Evolutionary conservation across 2,329 filamentous ascomycete species (phyloP), one percentile per base, ranked within the genome.

Genomic region (Cladosporium oxysporum): DNA sequence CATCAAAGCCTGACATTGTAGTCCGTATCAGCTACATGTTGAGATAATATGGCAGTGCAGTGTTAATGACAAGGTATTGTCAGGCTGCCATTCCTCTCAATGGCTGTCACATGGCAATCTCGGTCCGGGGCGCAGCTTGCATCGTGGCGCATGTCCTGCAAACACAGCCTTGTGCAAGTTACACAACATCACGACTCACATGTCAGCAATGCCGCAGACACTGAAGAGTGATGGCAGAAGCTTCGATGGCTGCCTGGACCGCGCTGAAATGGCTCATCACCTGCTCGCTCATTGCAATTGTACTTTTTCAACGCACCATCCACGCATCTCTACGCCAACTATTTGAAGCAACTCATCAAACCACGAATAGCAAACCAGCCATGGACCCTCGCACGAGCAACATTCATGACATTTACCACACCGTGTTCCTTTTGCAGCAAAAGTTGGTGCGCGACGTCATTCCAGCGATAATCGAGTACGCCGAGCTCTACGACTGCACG

Each of bases 371-470:
- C 16, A 31, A 29, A 11, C 7, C 41, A 3, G 28, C 28, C 14
- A 58, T 58, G 53, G 31, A 37, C 16, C 18, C 53, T 8, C 29
- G n/a, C 10, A 21, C 29, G 7, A 31, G 21, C 8, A 35, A 37
- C 4, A 14, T 58, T 8, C 53, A 58, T 18, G 33, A 58, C 6
- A 58, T 58, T 21, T 58, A 68, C 62, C 68, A 69, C 53, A 63
- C 62, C 44, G 52, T 60, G 8, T 66, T 66, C 50, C 64, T 69
- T 1, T 26, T 69, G 14, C 66, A 64, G 11, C 68, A 69, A 53
- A 60, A 59, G 21, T 53, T 69, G 29, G 55, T 65, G 21, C 63
- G 66, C 21, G 67, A 69, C 41, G 29, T 69, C 16, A 53, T 69
- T 8, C 63, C 66, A 1, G 37, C 44, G 3, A 67, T 69, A 44